Conservation (phyloP, 306 rosid species). For the Citrullus mucosospermus region DNA sequence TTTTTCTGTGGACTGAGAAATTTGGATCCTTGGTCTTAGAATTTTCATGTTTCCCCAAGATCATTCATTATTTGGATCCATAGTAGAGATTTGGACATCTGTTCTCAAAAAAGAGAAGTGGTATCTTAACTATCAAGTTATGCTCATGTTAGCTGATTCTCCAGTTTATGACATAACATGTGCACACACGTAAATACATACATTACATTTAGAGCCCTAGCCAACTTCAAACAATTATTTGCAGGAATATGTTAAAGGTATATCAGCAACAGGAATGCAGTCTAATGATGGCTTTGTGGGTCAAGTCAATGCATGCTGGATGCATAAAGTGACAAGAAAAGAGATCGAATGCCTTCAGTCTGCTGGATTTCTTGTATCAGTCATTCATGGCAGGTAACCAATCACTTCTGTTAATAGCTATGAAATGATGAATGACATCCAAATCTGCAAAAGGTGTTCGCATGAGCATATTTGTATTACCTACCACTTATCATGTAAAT, state of each 20-base stretch:
- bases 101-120: not conserved
- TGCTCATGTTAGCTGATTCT: not conserved
- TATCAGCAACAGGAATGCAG: constrained; percentile 84
- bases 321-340: constrained; percentile 50
- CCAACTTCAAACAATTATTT: constrained; percentile 10
- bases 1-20: not conserved
- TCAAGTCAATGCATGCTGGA: constrained; percentile 90
- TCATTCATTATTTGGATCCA: not conserved
- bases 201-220: constrained; percentile 8
- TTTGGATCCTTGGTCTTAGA: not conserved
- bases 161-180: not conserved
- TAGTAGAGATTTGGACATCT: not conserved
- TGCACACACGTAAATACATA: no score
- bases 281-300: constrained; percentile 71
- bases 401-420: not conserved
- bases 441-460: not conserved
- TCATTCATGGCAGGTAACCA: constrained; percentile 85
- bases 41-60: not conserved
- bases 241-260: constrained; percentile 84
- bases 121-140: not conserved
- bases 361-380: constrained; percentile 68
- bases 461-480: not conserved
- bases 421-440: not conserved
- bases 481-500: not conserved
- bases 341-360: constrained; percentile 61